A percentile compares a stretch with the other conserved stretches of the same genome.
Conservation (phyloP, 1,139 yeast species). For the Lodderomyces metapsilosis region DNA sequence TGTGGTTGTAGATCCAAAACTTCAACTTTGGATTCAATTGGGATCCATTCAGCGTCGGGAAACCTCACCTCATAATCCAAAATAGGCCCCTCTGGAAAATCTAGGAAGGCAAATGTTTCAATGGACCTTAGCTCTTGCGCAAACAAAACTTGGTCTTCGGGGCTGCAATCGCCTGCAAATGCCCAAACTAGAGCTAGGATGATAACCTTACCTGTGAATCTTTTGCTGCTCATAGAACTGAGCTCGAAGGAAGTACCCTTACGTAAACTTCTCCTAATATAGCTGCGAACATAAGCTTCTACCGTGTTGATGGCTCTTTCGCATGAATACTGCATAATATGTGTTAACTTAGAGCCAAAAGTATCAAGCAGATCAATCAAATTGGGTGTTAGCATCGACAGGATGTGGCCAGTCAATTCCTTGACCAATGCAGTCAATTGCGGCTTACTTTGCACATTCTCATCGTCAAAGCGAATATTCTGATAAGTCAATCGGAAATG, state of each 20-base stretch:
- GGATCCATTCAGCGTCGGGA: conserved; percentile 51
- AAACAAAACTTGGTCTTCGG: conserved; percentile 41
- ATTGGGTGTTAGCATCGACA: not conserved
- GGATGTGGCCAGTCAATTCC: not conserved
- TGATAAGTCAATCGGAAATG: not conserved
- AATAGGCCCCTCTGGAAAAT: conserved; percentile 14
- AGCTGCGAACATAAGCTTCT: conserved; percentile 22
- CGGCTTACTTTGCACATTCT: not conserved
- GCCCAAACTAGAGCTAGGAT: conserved; percentile 62
- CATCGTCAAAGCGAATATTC: not conserved
- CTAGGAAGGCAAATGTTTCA: conserved; percentile 17
- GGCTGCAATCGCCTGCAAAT: conserved; percentile 59
- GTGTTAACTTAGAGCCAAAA: conserved; percentile 28
- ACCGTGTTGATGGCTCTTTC: conserved; percentile 42
- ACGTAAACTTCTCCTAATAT: not conserved
- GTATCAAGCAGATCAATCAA: not conserved
- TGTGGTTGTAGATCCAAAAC: conserved; percentile 57
- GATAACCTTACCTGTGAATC: conserved; percentile 37
- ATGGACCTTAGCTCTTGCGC: conserved; percentile 26
- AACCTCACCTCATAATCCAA: conserved; percentile 49
- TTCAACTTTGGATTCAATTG: conserved; percentile 47
- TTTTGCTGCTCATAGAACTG: conserved; percentile 13
- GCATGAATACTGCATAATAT: conserved; percentile 53
- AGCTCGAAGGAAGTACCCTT: no score
- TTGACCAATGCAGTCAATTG: not conserved